Evolutionary conservation across 176 grass and related monocot species (phyloP).

Genomic region (Bothriochloa decipiens): DNA sequence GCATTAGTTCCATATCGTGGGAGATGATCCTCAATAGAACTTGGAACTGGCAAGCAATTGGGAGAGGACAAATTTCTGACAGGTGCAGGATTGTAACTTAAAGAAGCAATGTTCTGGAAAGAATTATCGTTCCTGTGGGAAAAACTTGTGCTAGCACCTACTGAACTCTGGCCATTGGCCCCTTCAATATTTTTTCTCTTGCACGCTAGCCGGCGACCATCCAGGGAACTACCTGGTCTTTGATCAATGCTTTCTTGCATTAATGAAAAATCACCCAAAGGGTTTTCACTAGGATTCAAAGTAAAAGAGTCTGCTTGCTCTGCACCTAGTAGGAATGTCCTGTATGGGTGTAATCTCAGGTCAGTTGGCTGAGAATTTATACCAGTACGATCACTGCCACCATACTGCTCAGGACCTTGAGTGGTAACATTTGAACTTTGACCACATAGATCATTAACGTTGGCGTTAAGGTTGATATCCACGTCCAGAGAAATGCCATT

Average conservation of each 20-base stretch:
- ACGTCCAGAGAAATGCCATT: conserved; percentile 49
- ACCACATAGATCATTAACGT: conserved; percentile 32
- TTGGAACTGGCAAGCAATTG: conserved; percentile 43
- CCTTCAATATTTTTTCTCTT: conserved; percentile 86
- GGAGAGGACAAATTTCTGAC: conserved; percentile 43
- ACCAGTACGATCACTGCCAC: conserved; percentile 23
- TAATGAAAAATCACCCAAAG: conserved; percentile 47
- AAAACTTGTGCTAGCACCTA: conserved; percentile 53
- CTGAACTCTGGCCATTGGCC: conserved; percentile 57
- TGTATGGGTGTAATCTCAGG: conserved; percentile 56
- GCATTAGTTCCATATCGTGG: conserved; percentile 34
- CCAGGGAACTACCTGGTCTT: conserved; percentile 60
- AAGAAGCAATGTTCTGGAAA: conserved; percentile 54
- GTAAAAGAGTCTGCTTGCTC: conserved; percentile 51
- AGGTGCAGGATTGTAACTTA: conserved; percentile 47
- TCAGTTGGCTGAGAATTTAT: conserved; percentile 37
- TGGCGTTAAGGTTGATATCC: conserved; percentile 48
- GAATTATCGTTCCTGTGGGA: conserved; percentile 46
- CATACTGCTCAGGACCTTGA: conserved; percentile 43
- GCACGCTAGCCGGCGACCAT: conserved; percentile 63
- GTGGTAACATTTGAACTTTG: conserved; percentile 52
- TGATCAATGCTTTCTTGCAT: conserved; percentile 55
- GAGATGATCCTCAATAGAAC: conserved; percentile 54
- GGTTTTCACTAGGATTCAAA: conserved; percentile 45
- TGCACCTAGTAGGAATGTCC: conserved; percentile 39